Base-by-base conservation (phyloP, 2,329 filamentous ascomycete genomes). In the Neopestalotiopsis rosae region DNA sequence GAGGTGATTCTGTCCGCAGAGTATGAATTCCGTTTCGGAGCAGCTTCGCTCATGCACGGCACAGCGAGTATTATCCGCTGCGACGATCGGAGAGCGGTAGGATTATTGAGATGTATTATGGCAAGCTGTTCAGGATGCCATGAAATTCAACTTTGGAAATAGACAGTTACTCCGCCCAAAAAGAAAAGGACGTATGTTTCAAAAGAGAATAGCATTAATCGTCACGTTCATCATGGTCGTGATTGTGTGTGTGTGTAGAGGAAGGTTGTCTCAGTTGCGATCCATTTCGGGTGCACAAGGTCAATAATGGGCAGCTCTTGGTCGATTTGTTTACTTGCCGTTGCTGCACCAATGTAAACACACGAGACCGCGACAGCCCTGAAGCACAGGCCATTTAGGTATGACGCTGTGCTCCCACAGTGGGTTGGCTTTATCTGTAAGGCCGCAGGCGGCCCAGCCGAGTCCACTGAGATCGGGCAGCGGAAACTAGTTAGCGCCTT, bases 261-360 rank as follows among this genome's bases (percentile, higher is more conserved):
- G 38, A 28, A 40, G 45, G 7, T 6, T 65, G 40, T 52, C 42
- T 52, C 40, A 65, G 24, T 28, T 28, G 62, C 13, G 30, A 17
- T 45, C 62, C 24, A n/a, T 24, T 65, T 40, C 20, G 57, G 57
- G 57, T 34, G 30, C 24, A 30, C 13, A 7, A 14, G 24, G 57
- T 59, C 57, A 59, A 59, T 59, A 59, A 34, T 59, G 14, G 45
- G 57, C 57, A n/a, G 24, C 57, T 59, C n/a, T 13, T 34, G 9
- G 24, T 34, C 49, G 57, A 66, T 66, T 67, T 67, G 65, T 67
- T 67, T 67, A 67, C 65, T 67, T 67, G 30, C 32, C 38, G 65
- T 67, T 67, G 65, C 65, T 42, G 56, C 10, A 38, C 34, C 34
- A 38, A 38, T 38, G 34, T 67, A 59, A 67, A 67, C 65, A 67